A percentile compares a stretch with the other conserved stretches of the same genome.
Evolutionary conservation across 2,329 filamentous ascomycete species (phyloP).

Genomic region (Trichoderma breve): DNA sequence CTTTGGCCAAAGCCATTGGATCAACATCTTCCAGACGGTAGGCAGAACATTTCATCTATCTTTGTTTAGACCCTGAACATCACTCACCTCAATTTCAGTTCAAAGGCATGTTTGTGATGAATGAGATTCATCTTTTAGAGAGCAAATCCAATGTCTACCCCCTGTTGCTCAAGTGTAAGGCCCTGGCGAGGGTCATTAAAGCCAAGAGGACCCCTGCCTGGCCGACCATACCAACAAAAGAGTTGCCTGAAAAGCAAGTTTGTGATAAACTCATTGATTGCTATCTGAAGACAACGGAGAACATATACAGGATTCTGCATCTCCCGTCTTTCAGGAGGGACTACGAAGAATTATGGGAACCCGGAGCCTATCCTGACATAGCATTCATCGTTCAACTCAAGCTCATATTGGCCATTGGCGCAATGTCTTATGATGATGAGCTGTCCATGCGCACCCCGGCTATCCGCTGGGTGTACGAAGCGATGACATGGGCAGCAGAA

Average conservation of each 20-base stretch:
- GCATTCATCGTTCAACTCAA: conserved; percentile 57
- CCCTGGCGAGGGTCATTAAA: conserved; percentile 53
- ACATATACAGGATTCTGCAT: conserved; percentile 50
- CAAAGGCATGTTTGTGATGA: conserved; percentile 42
- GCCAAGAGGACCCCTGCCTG: conserved; percentile 45
- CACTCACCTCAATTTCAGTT: conserved; percentile 33
- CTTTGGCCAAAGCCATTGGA: conserved; percentile 58
- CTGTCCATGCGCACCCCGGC: conserved; percentile 51
- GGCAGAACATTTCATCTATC: conserved; percentile 20
- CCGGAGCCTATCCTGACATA: conserved; percentile 31
- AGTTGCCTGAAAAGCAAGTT: conserved; percentile 47
- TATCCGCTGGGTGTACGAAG: conserved; percentile 57
- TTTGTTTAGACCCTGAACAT: neutral
- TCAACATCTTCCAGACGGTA: conserved; percentile 49
- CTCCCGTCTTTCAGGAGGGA: conserved; percentile 48
- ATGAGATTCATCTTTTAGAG: conserved; percentile 43
- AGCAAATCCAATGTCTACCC: conserved; percentile 36
- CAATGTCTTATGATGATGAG: conserved; percentile 47
- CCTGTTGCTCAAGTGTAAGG: conserved; percentile 51
- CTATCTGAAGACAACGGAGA: conserved; percentile 50
- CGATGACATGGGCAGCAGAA: conserved; percentile 52
- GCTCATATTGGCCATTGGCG: conserved; percentile 57
- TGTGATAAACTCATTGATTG: conserved; percentile 48
- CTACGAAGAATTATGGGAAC: conserved; percentile 51
- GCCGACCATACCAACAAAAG: conserved; percentile 41